A percentile compares a stretch with the other conserved stretches of the same genome.
Conservation (phyloP, 139 green algal genomes). For the Volvox reticuliferus region DNA sequence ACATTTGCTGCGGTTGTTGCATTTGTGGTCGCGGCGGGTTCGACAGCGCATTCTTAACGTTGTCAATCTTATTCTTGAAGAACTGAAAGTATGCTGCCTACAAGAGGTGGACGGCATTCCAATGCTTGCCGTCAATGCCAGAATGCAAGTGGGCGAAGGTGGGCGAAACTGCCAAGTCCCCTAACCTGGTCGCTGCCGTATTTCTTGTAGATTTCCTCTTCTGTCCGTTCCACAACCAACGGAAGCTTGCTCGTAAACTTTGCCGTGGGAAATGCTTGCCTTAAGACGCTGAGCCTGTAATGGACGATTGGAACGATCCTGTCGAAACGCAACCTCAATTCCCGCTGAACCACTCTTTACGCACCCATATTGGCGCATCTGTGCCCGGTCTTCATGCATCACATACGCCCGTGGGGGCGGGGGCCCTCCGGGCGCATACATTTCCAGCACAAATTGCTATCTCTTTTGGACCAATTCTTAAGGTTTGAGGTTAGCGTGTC, state of each 20-base stretch:
- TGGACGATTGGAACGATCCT: not conserved
- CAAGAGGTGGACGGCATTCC: not conserved
- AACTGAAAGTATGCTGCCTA: not conserved
- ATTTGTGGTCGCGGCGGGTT: not conserved
- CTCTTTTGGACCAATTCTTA: not conserved
- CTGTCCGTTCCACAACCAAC: not conserved
- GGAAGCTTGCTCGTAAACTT: conserved; percentile 1
- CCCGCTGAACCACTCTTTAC: not conserved
- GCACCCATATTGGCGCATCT: not conserved
- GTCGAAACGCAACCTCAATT: not conserved
- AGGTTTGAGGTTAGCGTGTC: no score
- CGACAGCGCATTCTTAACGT: conserved; percentile 11
- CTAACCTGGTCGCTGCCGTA: not conserved
- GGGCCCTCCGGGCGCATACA: conserved; percentile 8
- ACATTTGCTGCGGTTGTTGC: conserved; percentile 8
- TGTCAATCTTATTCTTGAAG: conserved; percentile 21
- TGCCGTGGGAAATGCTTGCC: not conserved
- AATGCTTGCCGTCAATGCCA: no score
- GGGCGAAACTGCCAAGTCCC: no score
- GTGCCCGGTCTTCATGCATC: not conserved
- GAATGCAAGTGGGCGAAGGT: not conserved
- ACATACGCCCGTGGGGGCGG: not conserved
- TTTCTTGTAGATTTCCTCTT: conserved; percentile 15
- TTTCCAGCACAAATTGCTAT: not conserved
- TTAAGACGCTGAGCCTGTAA: not conserved